Evolutionary conservation across 1,284 basidiomycete genomes (phyloP).

Genomic region (Puccinia polysora): DNA sequence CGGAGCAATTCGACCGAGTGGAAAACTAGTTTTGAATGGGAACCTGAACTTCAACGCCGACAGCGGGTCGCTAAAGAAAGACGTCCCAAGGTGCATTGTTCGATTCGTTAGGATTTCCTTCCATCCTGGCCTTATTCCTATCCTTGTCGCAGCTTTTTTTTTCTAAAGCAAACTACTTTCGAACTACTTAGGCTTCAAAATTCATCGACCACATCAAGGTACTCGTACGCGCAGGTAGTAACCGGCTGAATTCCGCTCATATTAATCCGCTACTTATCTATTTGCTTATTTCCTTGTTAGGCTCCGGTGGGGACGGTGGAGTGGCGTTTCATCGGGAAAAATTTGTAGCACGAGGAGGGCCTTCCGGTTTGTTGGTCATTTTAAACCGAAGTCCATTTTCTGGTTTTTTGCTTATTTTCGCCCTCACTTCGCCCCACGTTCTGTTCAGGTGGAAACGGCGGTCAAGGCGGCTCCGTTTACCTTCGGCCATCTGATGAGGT

Average conservation of each 20-base stretch:
- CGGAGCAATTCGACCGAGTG: constrained; percentile 4
- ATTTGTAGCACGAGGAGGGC: constrained; percentile 42
- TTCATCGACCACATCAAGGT: constrained; percentile 77
- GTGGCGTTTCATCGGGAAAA: constrained; percentile 44
- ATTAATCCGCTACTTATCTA: background rate
- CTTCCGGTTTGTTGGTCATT: constrained; percentile 66
- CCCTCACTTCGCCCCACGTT: constrained; percentile 64
- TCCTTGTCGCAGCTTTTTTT: background rate
- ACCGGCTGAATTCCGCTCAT: too few species aligned
- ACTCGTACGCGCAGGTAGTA: constrained; percentile 70
- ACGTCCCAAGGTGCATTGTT: constrained; percentile 17
- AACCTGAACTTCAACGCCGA: constrained; percentile 35
- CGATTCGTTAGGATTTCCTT: background rate
- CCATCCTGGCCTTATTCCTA: background rate
- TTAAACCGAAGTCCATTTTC: background rate
- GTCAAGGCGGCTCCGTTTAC: constrained; percentile 78
- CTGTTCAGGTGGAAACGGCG: constrained; percentile 73
- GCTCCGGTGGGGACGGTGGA: constrained; percentile 43
- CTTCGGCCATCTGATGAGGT: constrained; percentile 69
- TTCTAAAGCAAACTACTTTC: too few species aligned
- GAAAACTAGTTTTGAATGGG: constrained; percentile 41
- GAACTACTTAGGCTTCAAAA: constrained; percentile 65
- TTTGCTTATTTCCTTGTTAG: too few species aligned
- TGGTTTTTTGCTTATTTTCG: constrained; percentile 62
- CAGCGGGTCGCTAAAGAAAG: constrained; percentile 38